These are phyloP conservation scores for Fusarium nelsonii DNA, from an alignment of 2,329 filamentous ascomycete genomes.

Conservation along the genomic window DNA sequence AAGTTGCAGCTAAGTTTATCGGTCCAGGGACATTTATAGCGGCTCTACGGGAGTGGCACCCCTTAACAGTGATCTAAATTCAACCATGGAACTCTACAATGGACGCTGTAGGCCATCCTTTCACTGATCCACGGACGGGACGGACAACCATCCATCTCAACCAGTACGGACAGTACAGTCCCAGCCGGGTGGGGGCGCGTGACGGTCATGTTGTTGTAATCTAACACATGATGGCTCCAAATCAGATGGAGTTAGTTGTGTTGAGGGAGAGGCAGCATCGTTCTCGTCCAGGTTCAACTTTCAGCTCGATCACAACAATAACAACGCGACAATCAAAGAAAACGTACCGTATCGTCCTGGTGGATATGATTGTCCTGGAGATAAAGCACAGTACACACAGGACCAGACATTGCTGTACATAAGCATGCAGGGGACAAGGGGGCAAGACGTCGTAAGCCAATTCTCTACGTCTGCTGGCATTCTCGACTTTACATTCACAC, in stretches of 20 bases:
- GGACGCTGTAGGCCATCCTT: background rate
- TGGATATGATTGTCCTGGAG: constrained; percentile 34
- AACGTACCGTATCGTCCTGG: constrained; percentile 39
- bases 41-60: constrained; percentile 13
- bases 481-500: constrained; percentile 29
- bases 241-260: constrained; percentile 7
- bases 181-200: constrained; percentile 10
- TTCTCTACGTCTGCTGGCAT: constrained; percentile 18
- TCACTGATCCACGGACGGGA: background rate
- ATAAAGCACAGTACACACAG: constrained; percentile 15
- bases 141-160: background rate
- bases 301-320: constrained; percentile 18
- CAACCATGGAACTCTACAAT: background rate
- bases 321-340: constrained; percentile 13
- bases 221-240: constrained; percentile 27
- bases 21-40: constrained; percentile 6
- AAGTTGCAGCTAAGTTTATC: constrained; percentile 8
- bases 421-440: constrained; percentile 43
- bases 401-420: constrained; percentile 17
- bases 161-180: background rate
- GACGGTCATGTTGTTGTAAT: constrained; percentile 31
- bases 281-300: constrained; percentile 6
- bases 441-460: constrained; percentile 42
- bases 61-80: background rate
- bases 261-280: constrained; percentile 14